A percentile compares a stretch with the other conserved stretches of the same genome.
Evolutionary conservation across 2,329 filamentous ascomycete genomes (phyloP).

Genomic region (Talaromyces sp.): DNA sequence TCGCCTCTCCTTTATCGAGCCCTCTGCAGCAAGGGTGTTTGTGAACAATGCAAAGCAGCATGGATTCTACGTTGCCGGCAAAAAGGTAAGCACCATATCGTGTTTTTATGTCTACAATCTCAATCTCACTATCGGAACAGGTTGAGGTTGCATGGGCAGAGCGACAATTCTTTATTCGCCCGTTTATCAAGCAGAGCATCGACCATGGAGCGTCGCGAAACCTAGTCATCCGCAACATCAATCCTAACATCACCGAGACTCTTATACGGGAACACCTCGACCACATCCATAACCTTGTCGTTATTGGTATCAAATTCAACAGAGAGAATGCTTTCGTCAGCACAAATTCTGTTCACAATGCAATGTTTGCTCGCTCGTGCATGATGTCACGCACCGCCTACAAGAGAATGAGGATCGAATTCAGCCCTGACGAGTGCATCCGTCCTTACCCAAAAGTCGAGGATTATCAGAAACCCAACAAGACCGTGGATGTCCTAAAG

Average conservation of each 20-base stretch:
- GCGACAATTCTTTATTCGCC: slow-evolving; percentile 61
- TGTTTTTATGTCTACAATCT: not conserved
- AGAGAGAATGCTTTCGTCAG: slow-evolving; percentile 61
- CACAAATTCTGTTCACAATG: slow-evolving; percentile 72
- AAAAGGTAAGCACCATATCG: slow-evolving; percentile 51
- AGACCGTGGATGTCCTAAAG: slow-evolving; percentile 14
- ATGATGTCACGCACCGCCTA: slow-evolving; percentile 67
- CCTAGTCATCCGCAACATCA: slow-evolving; percentile 60
- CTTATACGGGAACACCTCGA: slow-evolving; percentile 68
- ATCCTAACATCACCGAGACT: slow-evolving; percentile 56
- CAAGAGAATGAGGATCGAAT: slow-evolving; percentile 65
- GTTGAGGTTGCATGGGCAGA: slow-evolving; percentile 66
- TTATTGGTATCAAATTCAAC: slow-evolving; percentile 60
- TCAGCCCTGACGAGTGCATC: slow-evolving; percentile 67
- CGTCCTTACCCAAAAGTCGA: slow-evolving; percentile 45
- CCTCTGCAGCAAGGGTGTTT: slow-evolving; percentile 59
- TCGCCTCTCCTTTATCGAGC: slow-evolving; percentile 65
- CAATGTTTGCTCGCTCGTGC: slow-evolving; percentile 70
- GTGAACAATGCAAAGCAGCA: slow-evolving; percentile 58
- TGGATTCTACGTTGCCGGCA: slow-evolving; percentile 64
- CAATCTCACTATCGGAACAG: slow-evolving; percentile 38
- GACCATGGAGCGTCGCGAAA: slow-evolving; percentile 66
- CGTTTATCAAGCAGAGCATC: slow-evolving; percentile 62
- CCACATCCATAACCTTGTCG: slow-evolving; percentile 73
- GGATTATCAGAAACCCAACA: not conserved